A percentile compares a stretch with the other conserved stretches of the same genome.
phyloP scores from a whole-genome alignment of 306 rosid species.

The Delonix regia region DNA sequence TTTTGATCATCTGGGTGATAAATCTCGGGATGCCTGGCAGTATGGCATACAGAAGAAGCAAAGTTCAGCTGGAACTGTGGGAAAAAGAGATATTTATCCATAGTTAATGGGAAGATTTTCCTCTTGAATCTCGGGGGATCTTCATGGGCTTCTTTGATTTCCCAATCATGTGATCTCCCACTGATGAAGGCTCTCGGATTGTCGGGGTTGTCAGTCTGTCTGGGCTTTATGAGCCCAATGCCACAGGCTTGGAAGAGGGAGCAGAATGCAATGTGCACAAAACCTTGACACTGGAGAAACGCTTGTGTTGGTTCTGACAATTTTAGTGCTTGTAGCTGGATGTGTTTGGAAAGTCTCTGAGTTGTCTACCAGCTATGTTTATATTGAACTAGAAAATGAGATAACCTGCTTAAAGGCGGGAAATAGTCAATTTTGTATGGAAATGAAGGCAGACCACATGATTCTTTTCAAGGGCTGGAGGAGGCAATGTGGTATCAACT shows the following conservation, averaged over 20 bases:
- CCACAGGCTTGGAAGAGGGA: conserved; percentile 34
- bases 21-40: conserved; percentile 77
- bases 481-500: neutral
- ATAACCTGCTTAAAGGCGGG: neutral
- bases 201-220: conserved; percentile 29
- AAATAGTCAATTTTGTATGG: neutral
- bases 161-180: conserved; percentile 35
- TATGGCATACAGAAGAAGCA: conserved; percentile 80
- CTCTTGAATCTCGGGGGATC: conserved; percentile 36
- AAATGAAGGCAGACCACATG: neutral
- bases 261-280: neutral
- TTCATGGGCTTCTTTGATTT: conserved; percentile 35
- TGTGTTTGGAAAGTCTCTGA: neutral
- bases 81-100: conserved; percentile 70
- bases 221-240: conserved; percentile 31
- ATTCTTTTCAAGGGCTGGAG: neutral
- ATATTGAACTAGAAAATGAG: neutral
- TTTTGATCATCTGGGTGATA: conserved; percentile 63
- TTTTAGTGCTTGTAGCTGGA: neutral
- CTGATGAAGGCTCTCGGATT: conserved; percentile 25
- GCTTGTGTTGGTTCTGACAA: neutral
- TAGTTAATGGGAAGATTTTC: conserved; percentile 39
- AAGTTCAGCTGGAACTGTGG: conserved; percentile 62
- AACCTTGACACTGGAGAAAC: neutral
- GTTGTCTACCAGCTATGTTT: neutral